A percentile compares a stretch with the other conserved stretches of the same genome.
These are phyloP conservation scores for Tetrahymena elliotti DNA, from an alignment of 73 alveolate genomes.

Conservation along the genomic window DNA sequence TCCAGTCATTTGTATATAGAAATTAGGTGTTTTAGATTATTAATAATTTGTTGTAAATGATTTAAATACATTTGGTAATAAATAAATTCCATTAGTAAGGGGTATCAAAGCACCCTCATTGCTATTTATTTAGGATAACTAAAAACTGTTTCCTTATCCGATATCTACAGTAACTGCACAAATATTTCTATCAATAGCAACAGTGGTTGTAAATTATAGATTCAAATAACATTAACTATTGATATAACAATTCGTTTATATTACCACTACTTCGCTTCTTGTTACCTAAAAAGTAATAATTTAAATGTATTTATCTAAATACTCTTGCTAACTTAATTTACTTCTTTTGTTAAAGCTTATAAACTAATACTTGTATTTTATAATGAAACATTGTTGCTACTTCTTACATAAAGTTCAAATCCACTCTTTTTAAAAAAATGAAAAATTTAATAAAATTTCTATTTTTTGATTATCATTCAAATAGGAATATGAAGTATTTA, in stretches of 20 bases:
- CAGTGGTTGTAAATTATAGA: not conserved
- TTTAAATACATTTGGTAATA: not conserved
- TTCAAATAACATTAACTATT: not conserved
- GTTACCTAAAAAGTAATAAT: not conserved
- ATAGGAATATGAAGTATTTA: no score
- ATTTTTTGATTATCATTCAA: not conserved
- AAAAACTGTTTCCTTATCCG: not conserved
- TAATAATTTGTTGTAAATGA: not conserved
- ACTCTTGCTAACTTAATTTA: not conserved
- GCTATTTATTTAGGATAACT: not conserved
- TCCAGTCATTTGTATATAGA: not conserved
- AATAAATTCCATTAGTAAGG: not conserved
- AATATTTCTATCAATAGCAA: not conserved
- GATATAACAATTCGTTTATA: not conserved
- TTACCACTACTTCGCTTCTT: not conserved
- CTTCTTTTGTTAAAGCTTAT: not conserved
- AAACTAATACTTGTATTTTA: not conserved
- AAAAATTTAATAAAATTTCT: not conserved
- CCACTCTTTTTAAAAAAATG: not conserved
- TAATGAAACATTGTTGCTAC: not conserved
- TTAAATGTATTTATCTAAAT: not conserved
- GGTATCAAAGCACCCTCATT: not conserved
- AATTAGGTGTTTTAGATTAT: not conserved
- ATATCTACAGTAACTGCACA: not conserved
- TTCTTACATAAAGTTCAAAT: not conserved